Evolutionary conservation across 2,329 filamentous ascomycete species (phyloP), one percentile per base, ranked within the genome.

Genomic region (Rutstroemia sp.): DNA sequence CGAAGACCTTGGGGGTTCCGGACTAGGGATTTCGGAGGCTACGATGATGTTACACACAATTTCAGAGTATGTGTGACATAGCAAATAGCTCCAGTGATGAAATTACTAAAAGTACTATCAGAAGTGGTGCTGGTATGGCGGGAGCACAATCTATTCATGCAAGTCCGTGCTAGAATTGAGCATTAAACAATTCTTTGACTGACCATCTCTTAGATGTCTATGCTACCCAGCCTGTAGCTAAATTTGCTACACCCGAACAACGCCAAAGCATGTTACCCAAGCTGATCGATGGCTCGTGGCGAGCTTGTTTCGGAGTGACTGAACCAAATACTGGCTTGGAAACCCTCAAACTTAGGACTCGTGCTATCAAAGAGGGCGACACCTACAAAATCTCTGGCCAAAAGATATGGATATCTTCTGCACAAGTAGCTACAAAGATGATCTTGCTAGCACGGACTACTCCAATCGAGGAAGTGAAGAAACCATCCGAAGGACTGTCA

Each of bases 391-490:
- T 95, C 10, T 81, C 81, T 0, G 89, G 89, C 0, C 88, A 92
- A 68, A 95, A 95, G 73, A 92, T 92, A 54, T 95, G 89, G 89
- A 95, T 94, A 54, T 89, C 88, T 0, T 92, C 83, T 53, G 89
- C 89, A 0, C 88, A 95, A 68, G 86, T 92, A 0, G 89, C 89
- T 0, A 78, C 79, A 4, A 89, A 89, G 65, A 95, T 95, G 89
- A 84, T 95, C 4, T 76, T 95, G 0, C 78, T 95, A 0, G 88
- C 88, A 0, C 81, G 89, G 1, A 95, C 89, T 0, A 89, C 83
- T 0, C 80, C 86, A 0, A 63, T 86, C 0, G 84, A 89, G 51
- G 76, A 88, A 58, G 82, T 84, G 0, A 74, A 75, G 58, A 90
- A 86, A 66, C 80, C 85, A 0, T 88, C 81, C n/a, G 83, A 92